phyloP scores from a whole-genome alignment of 768 basidiomycete species.

The Dioszegia aurantiaca region DNA sequence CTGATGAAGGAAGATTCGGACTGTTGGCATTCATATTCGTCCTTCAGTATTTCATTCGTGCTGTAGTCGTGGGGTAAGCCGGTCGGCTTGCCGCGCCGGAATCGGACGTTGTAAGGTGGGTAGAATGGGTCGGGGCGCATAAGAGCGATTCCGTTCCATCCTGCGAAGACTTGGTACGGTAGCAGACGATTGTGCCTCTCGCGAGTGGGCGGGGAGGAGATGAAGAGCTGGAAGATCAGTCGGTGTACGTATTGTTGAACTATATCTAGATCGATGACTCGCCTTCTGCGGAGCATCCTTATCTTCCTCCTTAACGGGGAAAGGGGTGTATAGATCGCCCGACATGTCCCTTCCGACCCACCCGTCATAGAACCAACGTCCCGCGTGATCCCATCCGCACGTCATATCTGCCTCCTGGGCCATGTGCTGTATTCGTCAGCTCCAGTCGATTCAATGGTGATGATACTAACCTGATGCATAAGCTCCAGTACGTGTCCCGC shows the following conservation, averaged over 20 bases:
- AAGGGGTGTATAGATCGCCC: slow-evolving; percentile 47
- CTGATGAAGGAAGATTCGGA: slow-evolving; percentile 42
- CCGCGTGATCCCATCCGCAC: slow-evolving; percentile 52
- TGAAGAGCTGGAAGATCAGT: slow-evolving; percentile 38
- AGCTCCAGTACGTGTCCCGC: slow-evolving; percentile 48
- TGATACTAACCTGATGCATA: slow-evolving; percentile 33
- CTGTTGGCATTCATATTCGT: slow-evolving; percentile 41
- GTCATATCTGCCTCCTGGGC: slow-evolving; percentile 50
- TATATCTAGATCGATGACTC: too few species aligned
- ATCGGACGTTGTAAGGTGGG: slow-evolving; percentile 49
- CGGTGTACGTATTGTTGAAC: too few species aligned
- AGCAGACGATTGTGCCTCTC: slow-evolving; percentile 39
- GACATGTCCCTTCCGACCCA: slow-evolving; percentile 52
- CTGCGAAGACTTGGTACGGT: slow-evolving; percentile 49
- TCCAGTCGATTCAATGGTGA: slow-evolving; percentile 38
- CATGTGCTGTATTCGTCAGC: slow-evolving; percentile 35
- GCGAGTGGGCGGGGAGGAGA: slow-evolving; percentile 33
- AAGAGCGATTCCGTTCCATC: slow-evolving; percentile 52
- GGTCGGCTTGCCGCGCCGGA: slow-evolving; percentile 36
- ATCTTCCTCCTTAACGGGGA: slow-evolving; percentile 39
- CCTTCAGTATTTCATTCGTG: slow-evolving; percentile 9
- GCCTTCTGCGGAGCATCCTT: slow-evolving; percentile 41
- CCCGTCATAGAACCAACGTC: slow-evolving; percentile 50
- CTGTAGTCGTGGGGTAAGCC: slow-evolving; percentile 1
- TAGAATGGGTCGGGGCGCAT: slow-evolving; percentile 47